Base-by-base conservation (phyloP, 495 filamentous ascomycete species). In the Hypoxylon intermedium region DNA sequence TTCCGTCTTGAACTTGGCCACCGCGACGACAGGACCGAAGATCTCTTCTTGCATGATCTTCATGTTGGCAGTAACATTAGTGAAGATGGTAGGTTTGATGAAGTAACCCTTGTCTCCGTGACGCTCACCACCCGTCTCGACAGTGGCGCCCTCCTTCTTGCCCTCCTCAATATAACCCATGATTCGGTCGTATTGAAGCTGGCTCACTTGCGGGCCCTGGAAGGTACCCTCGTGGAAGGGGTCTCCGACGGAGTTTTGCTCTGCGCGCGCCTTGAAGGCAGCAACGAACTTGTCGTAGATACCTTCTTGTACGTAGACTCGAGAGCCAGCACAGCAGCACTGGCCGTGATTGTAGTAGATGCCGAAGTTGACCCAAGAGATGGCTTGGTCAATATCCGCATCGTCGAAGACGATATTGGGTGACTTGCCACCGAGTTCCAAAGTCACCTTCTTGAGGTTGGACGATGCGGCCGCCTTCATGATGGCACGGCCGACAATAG, bases 301-400 rank as follows among this genome's bases (percentile, higher is more conserved):
- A 50, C 83, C 87, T 72, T 96, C 92, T 75, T 98, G 93, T 53
- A 98, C 93, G 77, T 96, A 96, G 73, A 98, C 82, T 70, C 93
- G 90, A 53, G 92, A 96, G 66, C 93, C 93, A 63, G 93, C 93
- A 72, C 92, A 97, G 89, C 93, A 98, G 87, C 88, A 92, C 79
- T 98, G 94, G 72, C 93, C 93, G 81, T 98, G 94, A 85, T 98
- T 98, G 83, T 83, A 98, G 88, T 91, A 98, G 72, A 98, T 97
- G 74, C 93, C 93, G 57, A 94, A 96, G 88, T 98, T 98, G 74
- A 93, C 90, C 93, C 93, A 98, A 13, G 88, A 91, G 77, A 98
- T 93, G 58, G 93, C 92, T 72, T 96, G 89, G 67, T 97, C 92
- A 67, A 98, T 93, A 70, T 98, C 87, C 51, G 93, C 93, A 68